Evolutionary conservation across 495 filamentous ascomycete genomes (phyloP).

Genomic region (Poronia punctata): DNA sequence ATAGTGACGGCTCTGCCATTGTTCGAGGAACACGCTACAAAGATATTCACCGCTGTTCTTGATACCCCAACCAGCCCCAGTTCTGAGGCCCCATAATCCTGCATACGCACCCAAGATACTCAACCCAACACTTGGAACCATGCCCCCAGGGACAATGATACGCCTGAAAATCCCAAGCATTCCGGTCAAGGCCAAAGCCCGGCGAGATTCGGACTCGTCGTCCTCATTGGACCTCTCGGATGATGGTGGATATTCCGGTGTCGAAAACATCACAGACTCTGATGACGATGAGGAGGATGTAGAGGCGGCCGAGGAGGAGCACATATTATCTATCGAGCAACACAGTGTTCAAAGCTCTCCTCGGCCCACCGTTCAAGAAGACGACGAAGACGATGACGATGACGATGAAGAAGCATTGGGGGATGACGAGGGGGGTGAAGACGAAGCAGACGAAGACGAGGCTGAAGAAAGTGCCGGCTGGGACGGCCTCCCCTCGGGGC

Average conservation of each 20-base stretch:
- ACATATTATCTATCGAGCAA: conserved; percentile 48
- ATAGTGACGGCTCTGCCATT: conserved; percentile 7
- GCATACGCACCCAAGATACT: conserved; percentile 12
- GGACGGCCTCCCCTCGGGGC: conserved; percentile 48
- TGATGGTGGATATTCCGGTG: conserved; percentile 63
- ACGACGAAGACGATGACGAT: conserved; percentile 29
- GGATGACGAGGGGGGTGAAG: conserved; percentile 31
- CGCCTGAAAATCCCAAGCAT: conserved; percentile 38
- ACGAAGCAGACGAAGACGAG: conserved; percentile 29
- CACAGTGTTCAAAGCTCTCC: conserved; percentile 26
- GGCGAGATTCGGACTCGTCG: conserved; percentile 33
- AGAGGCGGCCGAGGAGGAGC: conserved; percentile 63
- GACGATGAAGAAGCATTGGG: conserved; percentile 34
- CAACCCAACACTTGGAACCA: conserved; percentile 17
- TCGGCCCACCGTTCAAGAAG: conserved; percentile 34
- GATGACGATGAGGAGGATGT: conserved; percentile 71
- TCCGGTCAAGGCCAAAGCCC: conserved; percentile 34
- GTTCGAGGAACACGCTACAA: conserved; percentile 1
- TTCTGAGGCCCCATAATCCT: conserved; percentile 14
- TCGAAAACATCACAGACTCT: conserved; percentile 70
- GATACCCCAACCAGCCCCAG: conserved; percentile 11
- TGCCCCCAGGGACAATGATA: conserved; percentile 43
- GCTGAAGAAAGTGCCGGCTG: conserved; percentile 46
- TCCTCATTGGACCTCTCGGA: conserved; percentile 49
- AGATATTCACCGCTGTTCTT: conserved; percentile 35